Evolutionary conservation across 108 stramenopile genomes (phyloP).

Genomic region (Skeletonema grethae): DNA sequence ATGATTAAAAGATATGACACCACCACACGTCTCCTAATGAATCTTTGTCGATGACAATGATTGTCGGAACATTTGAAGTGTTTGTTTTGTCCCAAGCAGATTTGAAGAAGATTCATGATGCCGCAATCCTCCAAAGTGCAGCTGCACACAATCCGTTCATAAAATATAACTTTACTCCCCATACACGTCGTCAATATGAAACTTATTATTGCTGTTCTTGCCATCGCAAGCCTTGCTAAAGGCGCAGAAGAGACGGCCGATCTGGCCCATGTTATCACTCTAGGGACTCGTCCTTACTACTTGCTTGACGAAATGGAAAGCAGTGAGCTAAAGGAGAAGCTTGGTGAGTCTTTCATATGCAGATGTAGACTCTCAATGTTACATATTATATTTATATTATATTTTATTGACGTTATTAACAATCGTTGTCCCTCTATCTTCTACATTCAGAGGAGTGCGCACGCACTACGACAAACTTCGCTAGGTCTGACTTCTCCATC

Average conservation of each 20-base stretch:
- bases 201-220: background rate
- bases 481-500: slow-evolving; percentile 62
- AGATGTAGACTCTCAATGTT: background rate
- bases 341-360: slow-evolving; percentile 37
- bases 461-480: slow-evolving; percentile 24
- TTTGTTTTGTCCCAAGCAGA: too few relatives aligned
- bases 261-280: slow-evolving; percentile 21
- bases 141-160: too few relatives aligned
- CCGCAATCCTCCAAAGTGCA: too few relatives aligned
- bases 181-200: too few relatives aligned
- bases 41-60: too few relatives aligned
- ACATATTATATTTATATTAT: background rate
- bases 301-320: slow-evolving; percentile 61
- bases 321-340: slow-evolving; percentile 48
- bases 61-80: too few relatives aligned
- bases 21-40: too few relatives aligned
- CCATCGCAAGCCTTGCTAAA: background rate
- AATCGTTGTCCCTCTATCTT: background rate
- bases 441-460: slow-evolving; percentile 50
- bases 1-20: too few relatives aligned
- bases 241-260: slow-evolving; percentile 5
- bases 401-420: too few relatives aligned
- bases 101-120: too few relatives aligned
- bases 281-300: slow-evolving; percentile 71
- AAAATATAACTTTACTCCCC: too few relatives aligned